Evolutionary conservation across 2,329 filamentous ascomycete genomes (phyloP), one percentile per base, ranked within the genome.

Genomic region (Biscogniauxia sp.): DNA sequence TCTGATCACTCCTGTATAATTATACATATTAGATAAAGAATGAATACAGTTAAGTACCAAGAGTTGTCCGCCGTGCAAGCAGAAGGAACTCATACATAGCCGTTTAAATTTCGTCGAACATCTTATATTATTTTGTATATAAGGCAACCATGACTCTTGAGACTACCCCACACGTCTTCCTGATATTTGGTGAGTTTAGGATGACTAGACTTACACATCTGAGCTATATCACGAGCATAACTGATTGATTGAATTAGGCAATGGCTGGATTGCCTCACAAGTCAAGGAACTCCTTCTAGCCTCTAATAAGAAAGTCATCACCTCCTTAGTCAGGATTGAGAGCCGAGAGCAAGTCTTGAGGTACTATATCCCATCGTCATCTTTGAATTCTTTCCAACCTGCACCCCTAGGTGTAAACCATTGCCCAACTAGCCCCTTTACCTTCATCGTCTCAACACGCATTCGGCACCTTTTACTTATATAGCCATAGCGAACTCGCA

Each of bases 321-420:
- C 52, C 15, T 53, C 58, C 4, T 23, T 32, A 5, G 58, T 51
- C n/a, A 56, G 58, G 58, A 57, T 41, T 19, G 58, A 60, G 26
- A 60, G 51, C 32, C n/a, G 58, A 20, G 58, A 60, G 17, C 58
- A 60, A 26, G 58, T 60, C n/a, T n/a, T 60, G 20, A 50, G 54
- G 58, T 60, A 45, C 28, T 32, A 5, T 7, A 32, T 13, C 28
- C 28, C 7, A 2, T 32, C 23, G 23, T 32, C 28, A 32, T 32
- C 7, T 13, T 32, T 5, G 8, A n/a, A n/a, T 20, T 26, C 41
- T 55, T 37, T n/a, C 6, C 28, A n/a, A 7, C 19, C 15, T 53
- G 5, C 5, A 8, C 23, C 20, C 11, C 7, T 11, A 3, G 23
- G 20, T 17, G 9, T 53, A 11, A 23, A 23, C 23, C 8, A 53